Base-by-base conservation (phyloP, 345 rosid genomes). In the Acer negundo region DNA sequence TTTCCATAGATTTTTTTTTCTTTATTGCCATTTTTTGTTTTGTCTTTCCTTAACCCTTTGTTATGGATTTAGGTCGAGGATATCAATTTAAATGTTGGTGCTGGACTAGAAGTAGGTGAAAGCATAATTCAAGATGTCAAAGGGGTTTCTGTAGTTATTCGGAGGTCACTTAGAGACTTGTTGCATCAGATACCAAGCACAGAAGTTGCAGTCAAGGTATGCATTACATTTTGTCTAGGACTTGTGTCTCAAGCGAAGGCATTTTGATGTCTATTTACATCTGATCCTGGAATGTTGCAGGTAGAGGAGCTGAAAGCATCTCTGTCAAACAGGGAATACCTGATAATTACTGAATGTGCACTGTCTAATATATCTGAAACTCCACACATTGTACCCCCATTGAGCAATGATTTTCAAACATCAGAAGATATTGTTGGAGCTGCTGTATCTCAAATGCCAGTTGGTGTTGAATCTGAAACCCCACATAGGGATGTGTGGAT, bases 41-140 rank as follows among this genome's bases (percentile, higher is more conserved):
- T 2, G 24, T 56, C 61, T 44, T 78, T 35, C 49, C 16, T 20
- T 10, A 56, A 42, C 74, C 77, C 31, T 38, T 59, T 58, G 55
- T 38, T 69, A 1, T 66, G 63, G 62, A 58, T 64, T 69, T 82
- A 96, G 99, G 92, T 96, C 74, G 90, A 90, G 85, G 97, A 96
- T 77, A 92, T 96, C 88, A 94, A 92, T 87, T 88, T 96, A 78
- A 96, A 96, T 86, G 95, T 94, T 75, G 98, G 97, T 55, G 78
- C 85, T 74, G 97, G 93, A 81, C 81, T 82, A 47, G 90, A 92
- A 63, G 42, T 96, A 76, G 94, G 98, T 75, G 97, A 91, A 87
- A 94, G 93, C 90, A 96, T 92, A 80, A 88, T 96, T 80, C 94
- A 88, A 82, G 95, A 89, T 87, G 94, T 96, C 62, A 89, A 90